Percentiles rank a stretch among this genome's conserved stretches.
These are phyloP conservation scores for Ilex aquifolium DNA, from an alignment of 257 asterid genomes.

Conservation along the genomic window DNA sequence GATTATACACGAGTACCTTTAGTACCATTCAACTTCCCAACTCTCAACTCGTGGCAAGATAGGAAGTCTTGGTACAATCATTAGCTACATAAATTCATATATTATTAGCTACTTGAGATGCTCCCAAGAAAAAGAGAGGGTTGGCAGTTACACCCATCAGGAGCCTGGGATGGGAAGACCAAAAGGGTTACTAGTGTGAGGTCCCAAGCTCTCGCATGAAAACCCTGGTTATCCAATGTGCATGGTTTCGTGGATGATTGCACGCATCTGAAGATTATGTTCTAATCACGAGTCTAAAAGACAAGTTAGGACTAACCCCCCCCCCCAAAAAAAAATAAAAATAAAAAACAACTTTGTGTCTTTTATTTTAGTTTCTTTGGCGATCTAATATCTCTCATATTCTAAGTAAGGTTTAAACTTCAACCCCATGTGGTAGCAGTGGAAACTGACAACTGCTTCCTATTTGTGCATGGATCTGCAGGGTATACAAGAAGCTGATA, in stretches of 20 bases:
- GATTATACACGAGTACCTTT: neutral
- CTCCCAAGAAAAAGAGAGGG: neutral
- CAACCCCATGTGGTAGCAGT: neutral
- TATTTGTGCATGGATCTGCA: conserved; percentile 30
- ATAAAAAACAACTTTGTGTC: neutral
- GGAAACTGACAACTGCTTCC: conserved; percentile 15
- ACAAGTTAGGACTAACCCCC: too few species aligned
- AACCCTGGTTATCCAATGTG: too few species aligned
- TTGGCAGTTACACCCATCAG: neutral
- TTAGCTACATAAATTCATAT: neutral
- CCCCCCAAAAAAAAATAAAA: too few species aligned
- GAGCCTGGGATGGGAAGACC: too few species aligned
- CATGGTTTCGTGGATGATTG: too few species aligned
- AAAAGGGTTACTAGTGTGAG: too few species aligned
- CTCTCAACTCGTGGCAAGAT: neutral
- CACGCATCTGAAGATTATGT: too few species aligned
- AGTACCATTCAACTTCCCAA: neutral
- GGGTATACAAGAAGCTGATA: conserved; percentile 96
- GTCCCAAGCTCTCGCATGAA: too few species aligned
- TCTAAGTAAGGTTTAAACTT: neutral
- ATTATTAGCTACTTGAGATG: neutral
- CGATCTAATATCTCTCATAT: neutral
- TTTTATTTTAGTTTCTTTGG: neutral
- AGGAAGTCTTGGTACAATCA: neutral
- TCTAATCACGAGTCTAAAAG: too few species aligned